phyloP scores from a whole-genome alignment of 768 basidiomycete genomes.

The Serpula lacrymans region DNA sequence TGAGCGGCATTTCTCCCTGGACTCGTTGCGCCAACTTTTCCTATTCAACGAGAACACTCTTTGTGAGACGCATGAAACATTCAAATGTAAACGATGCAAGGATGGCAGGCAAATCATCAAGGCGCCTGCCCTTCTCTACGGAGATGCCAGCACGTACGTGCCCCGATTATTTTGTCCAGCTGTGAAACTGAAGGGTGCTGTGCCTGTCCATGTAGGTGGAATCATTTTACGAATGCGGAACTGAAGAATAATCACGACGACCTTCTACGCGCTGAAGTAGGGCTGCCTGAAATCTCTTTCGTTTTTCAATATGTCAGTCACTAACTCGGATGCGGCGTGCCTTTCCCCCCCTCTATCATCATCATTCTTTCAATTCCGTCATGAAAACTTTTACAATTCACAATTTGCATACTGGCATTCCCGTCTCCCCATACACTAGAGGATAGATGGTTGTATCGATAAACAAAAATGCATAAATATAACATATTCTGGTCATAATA shows the following conservation, averaged over 20 bases:
- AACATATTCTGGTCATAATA: background rate
- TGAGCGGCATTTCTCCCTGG: conserved; percentile 91
- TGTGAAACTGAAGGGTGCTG: background rate
- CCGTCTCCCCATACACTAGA: no score
- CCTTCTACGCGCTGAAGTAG: conserved; percentile 85
- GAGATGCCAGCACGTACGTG: conserved; percentile 95
- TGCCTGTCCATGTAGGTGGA: conserved; percentile 66
- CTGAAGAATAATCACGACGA: conserved; percentile 94
- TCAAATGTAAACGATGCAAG: conserved; percentile 92
- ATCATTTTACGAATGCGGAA: conserved; percentile 90
- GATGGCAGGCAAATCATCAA: conserved; percentile 83
- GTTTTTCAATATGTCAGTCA: conserved; percentile 97
- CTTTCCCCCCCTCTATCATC: no score
- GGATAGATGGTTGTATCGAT: no score
- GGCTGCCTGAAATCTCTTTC: conserved; percentile 81
- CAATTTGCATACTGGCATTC: no score
- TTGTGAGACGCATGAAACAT: conserved; percentile 96
- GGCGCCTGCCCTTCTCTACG: conserved; percentile 84
- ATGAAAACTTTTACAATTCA: no score
- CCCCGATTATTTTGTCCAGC: conserved; percentile 1
- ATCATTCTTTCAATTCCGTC: no score
- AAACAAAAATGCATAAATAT: background rate
- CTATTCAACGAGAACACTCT: conserved; percentile 81
- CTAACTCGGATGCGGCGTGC: no score
- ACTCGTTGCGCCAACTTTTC: conserved; percentile 88